Base-by-base conservation (phyloP, 768 basidiomycete species). In the Epithele typhae region DNA sequence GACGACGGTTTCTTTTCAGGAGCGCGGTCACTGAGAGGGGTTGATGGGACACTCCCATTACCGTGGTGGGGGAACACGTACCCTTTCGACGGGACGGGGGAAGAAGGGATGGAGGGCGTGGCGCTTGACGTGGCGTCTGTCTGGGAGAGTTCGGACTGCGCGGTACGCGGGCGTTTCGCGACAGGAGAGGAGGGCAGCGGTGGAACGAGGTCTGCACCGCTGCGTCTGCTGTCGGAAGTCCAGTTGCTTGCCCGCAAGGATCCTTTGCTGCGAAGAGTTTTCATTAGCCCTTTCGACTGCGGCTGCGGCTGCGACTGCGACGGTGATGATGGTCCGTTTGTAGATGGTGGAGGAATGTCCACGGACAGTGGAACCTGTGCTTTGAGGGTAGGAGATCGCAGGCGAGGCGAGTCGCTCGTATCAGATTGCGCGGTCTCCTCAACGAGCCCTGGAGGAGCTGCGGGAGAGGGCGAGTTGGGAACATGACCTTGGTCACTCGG, bases 1-100 rank as follows among this genome's bases (percentile, higher is more conserved):
- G 57, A 82, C 3, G 57, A 52, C 14, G 68, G 53, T 53, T 74
- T 74, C 70, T 70, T 58, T 69, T 61, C 64, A 45, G 59, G 49
- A 45, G 51, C 48, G 22, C 54, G 53, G 33, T 63, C 27, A 30
- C 27, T 30, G 8, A 7, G n/a, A 7, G 27, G 27, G 27, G 27
- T 14, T 30, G 27, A 7, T 7, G 8, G 7, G 8, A 14, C 27
- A 14, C 27, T 30, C 27, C 66, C 67, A 42, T 66, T 62, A n/a
- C n/a, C n/a, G n/a, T n/a, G n/a, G n/a, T n/a, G n/a, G 48, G 51
- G 47, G 51, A 47, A 47, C 37, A 30, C 40, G 46, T 37, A n/a
- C 9, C 19, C 40, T 19, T 44, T 49, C 40, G 56, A 25, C 54
- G 54, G 39, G 59, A 56, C 23, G 59, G 59, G 54, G 14, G 46